A percentile compares a stretch with the other conserved stretches of the same genome.
Evolutionary conservation across 345 rosid species (phyloP).

Genomic region (Aurinia saxatilis): DNA sequence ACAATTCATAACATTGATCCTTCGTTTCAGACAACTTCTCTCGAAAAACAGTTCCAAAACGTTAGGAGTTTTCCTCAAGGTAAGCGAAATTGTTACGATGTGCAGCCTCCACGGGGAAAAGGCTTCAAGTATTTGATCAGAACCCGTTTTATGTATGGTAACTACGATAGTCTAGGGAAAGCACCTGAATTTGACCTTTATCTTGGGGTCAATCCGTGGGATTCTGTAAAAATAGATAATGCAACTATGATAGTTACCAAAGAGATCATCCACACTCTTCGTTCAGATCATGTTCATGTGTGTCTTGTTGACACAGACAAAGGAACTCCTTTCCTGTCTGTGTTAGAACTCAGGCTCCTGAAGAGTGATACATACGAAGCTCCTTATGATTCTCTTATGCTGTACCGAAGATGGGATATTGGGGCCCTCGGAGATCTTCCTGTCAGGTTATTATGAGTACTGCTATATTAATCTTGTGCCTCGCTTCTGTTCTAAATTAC

Average conservation of each 20-base stretch:
- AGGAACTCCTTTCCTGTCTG: conserved; percentile 47
- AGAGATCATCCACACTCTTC: conserved; percentile 37
- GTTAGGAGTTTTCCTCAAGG: conserved; percentile 37
- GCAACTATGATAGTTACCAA: background rate
- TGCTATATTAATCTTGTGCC: background rate
- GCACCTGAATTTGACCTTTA: conserved; percentile 41
- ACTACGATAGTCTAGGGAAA: conserved; percentile 34
- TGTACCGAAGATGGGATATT: conserved; percentile 16
- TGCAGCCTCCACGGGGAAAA: conserved; percentile 9
- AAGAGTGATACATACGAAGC: conserved; percentile 2
- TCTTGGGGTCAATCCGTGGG: conserved; percentile 43
- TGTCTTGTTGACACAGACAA: conserved; percentile 39
- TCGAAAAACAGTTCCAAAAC: conserved; percentile 18
- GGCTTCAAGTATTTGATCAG: conserved; percentile 40
- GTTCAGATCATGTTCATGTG: conserved; percentile 26
- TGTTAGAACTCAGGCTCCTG: conserved; percentile 41
- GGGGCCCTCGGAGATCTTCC: conserved; percentile 11
- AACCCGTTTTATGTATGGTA: conserved; percentile 43
- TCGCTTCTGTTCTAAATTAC: background rate
- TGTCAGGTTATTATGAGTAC: background rate
- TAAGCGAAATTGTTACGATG: conserved; percentile 30
- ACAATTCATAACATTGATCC: background rate
- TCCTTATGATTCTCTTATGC: background rate
- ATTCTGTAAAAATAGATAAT: conserved; percentile 7
- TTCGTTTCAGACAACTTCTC: background rate